These are phyloP conservation scores for Xylariaceae sp. DNA, from an alignment of 2,329 filamentous ascomycete species.

Conservation along the genomic window DNA sequence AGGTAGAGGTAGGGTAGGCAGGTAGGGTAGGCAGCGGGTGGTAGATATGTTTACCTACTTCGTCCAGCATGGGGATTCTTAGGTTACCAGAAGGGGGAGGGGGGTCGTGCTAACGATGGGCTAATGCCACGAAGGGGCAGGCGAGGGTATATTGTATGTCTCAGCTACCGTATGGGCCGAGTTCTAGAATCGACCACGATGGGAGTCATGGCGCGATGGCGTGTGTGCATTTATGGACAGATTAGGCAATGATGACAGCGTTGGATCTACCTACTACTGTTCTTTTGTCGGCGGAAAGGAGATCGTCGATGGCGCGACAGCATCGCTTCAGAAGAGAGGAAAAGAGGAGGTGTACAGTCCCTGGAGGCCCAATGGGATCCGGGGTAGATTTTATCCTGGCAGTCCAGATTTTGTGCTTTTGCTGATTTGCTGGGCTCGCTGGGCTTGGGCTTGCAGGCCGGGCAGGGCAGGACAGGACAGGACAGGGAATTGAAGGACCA, in stretches of 20 bases:
- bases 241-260: constrained; percentile 19
- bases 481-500: constrained; percentile 7
- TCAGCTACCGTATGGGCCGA: constrained; percentile 14
- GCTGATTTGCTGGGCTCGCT: constrained; percentile 8
- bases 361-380: constrained; percentile 22
- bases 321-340: constrained; percentile 20
- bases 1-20: not conserved
- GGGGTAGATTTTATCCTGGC: constrained; percentile 1
- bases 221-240: constrained; percentile 14
- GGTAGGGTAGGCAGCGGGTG: not conserved
- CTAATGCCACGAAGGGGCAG: constrained; percentile 5
- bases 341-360: constrained; percentile 27
- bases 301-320: constrained; percentile 17
- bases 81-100: not conserved
- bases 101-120: constrained; percentile 9
- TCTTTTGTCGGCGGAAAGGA: constrained; percentile 13
- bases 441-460: too few relatives aligned
- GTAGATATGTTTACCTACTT: not conserved
- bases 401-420: not conserved
- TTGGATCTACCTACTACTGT: constrained; percentile 2
- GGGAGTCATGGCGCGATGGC: constrained; percentile 24
- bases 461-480: too few relatives aligned
- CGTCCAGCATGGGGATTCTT: not conserved
- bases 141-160: constrained; percentile 4
- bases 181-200: constrained; percentile 26